phyloP scores from a whole-genome alignment of 495 filamentous ascomycete genomes.

The Bombardia bombarda region DNA sequence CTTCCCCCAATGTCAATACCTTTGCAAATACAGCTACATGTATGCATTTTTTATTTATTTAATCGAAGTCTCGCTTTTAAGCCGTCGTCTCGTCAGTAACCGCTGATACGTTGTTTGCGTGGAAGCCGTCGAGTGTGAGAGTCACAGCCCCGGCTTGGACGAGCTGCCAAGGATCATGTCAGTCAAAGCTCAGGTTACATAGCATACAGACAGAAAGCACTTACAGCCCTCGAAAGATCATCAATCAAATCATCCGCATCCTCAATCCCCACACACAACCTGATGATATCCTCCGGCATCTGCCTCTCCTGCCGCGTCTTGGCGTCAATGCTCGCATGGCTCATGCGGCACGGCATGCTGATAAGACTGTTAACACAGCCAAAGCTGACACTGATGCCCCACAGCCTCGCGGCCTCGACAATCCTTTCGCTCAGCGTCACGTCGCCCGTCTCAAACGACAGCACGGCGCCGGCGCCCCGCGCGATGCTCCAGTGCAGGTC shows the following conservation, averaged over 20 bases:
- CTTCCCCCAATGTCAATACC: too few species aligned
- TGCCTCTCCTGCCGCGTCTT: slow-evolving; percentile 83
- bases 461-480: slow-evolving; percentile 83
- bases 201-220: too few species aligned
- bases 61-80: too few species aligned
- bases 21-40: slow-evolving; percentile 1
- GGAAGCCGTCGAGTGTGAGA: slow-evolving; percentile 69
- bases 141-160: slow-evolving; percentile 91
- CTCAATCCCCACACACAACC: slow-evolving; percentile 94
- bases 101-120: slow-evolving; percentile 43
- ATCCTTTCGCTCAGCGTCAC: slow-evolving; percentile 75
- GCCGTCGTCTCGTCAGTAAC: slow-evolving; percentile 10
- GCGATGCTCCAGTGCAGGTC: slow-evolving; percentile 93
- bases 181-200: neutral
- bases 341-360: slow-evolving; percentile 99
- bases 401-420: slow-evolving; percentile 83
- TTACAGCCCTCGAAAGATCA: slow-evolving; percentile 80
- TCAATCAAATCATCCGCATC: slow-evolving; percentile 90
- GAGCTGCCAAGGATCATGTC: slow-evolving; percentile 44
- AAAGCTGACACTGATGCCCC: slow-evolving; percentile 94
- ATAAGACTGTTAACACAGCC: slow-evolving; percentile 98
- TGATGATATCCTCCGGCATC: slow-evolving; percentile 93
- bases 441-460: slow-evolving; percentile 93
- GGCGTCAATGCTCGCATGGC: slow-evolving; percentile 95
- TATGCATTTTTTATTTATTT: neutral